Evolutionary conservation across 2,329 filamentous ascomycete genomes (phyloP).

Genomic region (Epichloe gansuensis): DNA sequence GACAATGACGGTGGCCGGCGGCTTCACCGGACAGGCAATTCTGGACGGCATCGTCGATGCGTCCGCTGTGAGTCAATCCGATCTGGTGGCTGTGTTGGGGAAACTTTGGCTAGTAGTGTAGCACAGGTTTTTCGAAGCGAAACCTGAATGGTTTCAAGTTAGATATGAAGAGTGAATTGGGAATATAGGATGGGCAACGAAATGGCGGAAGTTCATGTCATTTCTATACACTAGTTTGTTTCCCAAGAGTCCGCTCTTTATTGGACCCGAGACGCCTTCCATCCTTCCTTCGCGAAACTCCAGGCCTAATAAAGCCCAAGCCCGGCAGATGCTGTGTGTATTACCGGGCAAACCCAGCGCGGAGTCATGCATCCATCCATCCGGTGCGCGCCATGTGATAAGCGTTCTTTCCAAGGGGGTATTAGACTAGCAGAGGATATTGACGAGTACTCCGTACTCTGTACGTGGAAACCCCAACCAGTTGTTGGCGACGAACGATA

Average conservation of each 20-base stretch:
- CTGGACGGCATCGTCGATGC: constrained; percentile 14
- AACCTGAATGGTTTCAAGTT: neutral
- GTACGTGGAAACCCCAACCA: too few relatives aligned
- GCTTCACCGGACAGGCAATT: constrained; percentile 11
- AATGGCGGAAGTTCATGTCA: neutral
- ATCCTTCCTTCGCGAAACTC: neutral
- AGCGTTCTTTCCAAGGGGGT: neutral
- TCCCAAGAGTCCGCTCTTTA: neutral
- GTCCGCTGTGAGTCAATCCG: neutral
- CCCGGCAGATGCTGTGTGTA: neutral
- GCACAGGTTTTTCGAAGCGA: neutral
- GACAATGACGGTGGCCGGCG: constrained; percentile 22
- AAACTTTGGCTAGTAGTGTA: neutral
- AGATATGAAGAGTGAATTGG: neutral
- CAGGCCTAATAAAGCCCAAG: neutral
- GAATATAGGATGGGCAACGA: neutral
- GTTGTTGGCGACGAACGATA: too few relatives aligned
- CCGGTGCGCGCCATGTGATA: neutral
- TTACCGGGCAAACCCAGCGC: neutral
- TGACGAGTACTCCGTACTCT: too few relatives aligned
- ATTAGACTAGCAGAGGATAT: too few relatives aligned
- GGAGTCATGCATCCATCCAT: neutral
- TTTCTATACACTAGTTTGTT: neutral
- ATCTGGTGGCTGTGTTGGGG: neutral
- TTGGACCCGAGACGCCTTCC: neutral